A percentile compares a stretch with the other conserved stretches of the same genome.
Conservation (phyloP, 768 basidiomycete species). For the Leucosporidium yakuticum region DNA sequence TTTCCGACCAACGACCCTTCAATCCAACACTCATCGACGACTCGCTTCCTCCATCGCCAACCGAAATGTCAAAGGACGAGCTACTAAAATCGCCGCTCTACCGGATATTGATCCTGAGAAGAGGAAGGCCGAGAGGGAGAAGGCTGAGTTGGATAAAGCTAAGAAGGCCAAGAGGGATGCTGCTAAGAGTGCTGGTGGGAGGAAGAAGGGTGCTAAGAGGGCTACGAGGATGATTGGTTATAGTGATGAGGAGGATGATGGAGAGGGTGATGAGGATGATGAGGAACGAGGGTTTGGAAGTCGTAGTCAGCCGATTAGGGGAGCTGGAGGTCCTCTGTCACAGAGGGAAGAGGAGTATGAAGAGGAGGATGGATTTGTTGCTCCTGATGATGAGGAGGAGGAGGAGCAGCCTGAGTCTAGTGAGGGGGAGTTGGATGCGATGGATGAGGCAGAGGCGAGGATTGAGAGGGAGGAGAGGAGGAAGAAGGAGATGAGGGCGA, state of each 20-base stretch:
- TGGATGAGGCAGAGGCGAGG: slow-evolving; percentile 25
- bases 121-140: slow-evolving; percentile 29
- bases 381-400: slow-evolving; percentile 22
- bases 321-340: neutral
- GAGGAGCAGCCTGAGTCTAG: neutral
- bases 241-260: slow-evolving; percentile 16
- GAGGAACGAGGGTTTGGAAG: neutral
- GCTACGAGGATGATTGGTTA: slow-evolving; percentile 20
- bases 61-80: slow-evolving; percentile 72
- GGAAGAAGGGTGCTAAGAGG: slow-evolving; percentile 12
- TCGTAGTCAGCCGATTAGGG: slow-evolving; percentile 16
- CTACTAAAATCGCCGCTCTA: slow-evolving; percentile 57
- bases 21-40: slow-evolving; percentile 81
- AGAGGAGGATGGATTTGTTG: slow-evolving; percentile 29
- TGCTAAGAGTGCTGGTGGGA: slow-evolving; percentile 7
- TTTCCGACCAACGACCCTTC: slow-evolving; percentile 80
- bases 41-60: slow-evolving; percentile 79
- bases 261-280: neutral
- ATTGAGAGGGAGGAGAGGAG: slow-evolving; percentile 24
- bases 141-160: slow-evolving; percentile 20
- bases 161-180: slow-evolving; percentile 26
- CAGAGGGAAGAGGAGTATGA: slow-evolving; percentile 20
- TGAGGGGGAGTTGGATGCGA: slow-evolving; percentile 5
- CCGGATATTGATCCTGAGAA: slow-evolving; percentile 19
- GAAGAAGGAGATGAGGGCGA: slow-evolving; percentile 17